Conservation (phyloP, 345 rosid species). For the Gynandropsis gynandra region DNA sequence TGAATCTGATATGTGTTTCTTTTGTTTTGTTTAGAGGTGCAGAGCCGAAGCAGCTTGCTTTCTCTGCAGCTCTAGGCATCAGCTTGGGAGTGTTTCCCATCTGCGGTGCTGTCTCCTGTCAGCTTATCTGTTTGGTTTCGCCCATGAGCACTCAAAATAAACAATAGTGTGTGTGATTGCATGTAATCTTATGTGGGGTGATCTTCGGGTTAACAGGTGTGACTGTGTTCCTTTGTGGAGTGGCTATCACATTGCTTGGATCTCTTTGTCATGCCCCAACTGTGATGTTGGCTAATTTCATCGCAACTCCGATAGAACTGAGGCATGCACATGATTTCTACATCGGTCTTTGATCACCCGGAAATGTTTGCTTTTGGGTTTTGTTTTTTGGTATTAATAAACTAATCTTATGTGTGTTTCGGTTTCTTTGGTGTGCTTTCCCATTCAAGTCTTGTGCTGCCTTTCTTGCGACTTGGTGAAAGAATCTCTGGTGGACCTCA, state of each 20-base stretch:
- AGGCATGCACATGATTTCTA: slow-evolving; percentile 39
- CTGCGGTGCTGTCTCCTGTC: slow-evolving; percentile 48
- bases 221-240: slow-evolving; percentile 74
- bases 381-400: neutral
- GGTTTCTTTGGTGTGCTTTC: slow-evolving; percentile 20
- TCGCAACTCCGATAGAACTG: slow-evolving; percentile 83
- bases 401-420: slow-evolving; percentile 3
- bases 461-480: slow-evolving; percentile 94
- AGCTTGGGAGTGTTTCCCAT: slow-evolving; percentile 87
- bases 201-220: slow-evolving; percentile 44
- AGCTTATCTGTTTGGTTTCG: neutral
- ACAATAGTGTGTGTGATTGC: neutral
- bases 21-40: slow-evolving; percentile 43
- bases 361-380: neutral
- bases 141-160: neutral
- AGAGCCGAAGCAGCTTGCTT: slow-evolving; percentile 84
- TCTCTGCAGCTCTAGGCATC: slow-evolving; percentile 83
- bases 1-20: slow-evolving; percentile 2
- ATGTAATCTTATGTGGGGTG: slow-evolving; percentile 7
- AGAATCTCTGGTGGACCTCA: slow-evolving; percentile 65
- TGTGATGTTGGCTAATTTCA: slow-evolving; percentile 73
- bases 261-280: slow-evolving; percentile 75
- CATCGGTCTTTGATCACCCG: neutral
- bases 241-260: slow-evolving; percentile 72
- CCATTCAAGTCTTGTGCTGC: slow-evolving; percentile 62